phyloP scores from a whole-genome alignment of 163 green algal species.

The Volvox carteri region DNA sequence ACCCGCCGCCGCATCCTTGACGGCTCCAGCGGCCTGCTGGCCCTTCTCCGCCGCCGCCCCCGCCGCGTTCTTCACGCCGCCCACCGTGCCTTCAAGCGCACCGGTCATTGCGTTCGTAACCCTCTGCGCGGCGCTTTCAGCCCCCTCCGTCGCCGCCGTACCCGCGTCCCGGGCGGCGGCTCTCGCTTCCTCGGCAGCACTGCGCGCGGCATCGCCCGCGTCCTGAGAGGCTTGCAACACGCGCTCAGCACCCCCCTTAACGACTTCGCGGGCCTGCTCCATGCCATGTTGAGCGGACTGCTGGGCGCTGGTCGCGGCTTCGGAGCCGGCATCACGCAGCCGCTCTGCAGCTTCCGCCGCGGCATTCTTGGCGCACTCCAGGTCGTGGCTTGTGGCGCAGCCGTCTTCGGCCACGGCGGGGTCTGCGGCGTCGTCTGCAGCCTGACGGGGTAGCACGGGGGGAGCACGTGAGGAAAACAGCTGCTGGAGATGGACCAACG shows the following conservation, averaged over 20 bases:
- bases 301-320: background rate
- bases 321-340: background rate
- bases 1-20: slow-evolving; percentile 1
- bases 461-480: too few relatives aligned
- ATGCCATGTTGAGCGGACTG: background rate
- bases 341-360: background rate
- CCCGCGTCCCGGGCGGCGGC: background rate
- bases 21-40: background rate
- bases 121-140: too few relatives aligned
- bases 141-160: background rate
- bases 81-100: background rate
- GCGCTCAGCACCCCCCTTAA: background rate
- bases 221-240: background rate
- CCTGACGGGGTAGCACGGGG: too few relatives aligned
- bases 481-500: too few relatives aligned
- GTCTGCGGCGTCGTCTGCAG: background rate
- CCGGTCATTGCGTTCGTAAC: too few relatives aligned
- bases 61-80: slow-evolving; percentile 4
- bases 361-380: slow-evolving; percentile 1
- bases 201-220: background rate
- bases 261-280: background rate
- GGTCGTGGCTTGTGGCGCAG: slow-evolving; percentile 25
- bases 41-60: background rate
- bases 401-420: background rate
- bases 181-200: background rate